Conservation (phyloP, 1,284 basidiomycete species). For the Gymnopus androsaceus region DNA sequence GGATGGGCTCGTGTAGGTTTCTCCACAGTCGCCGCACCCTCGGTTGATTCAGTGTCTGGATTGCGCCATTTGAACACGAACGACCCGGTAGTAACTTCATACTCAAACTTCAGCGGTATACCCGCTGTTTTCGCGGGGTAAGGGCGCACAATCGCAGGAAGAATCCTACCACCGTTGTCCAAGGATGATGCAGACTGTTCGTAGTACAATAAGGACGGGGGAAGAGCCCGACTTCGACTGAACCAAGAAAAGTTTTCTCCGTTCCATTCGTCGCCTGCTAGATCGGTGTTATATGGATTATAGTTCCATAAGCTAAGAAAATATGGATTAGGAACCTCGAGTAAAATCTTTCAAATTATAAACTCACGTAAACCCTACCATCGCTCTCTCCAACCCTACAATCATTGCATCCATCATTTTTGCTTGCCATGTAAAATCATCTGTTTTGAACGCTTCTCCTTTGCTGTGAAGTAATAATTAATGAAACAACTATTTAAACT, state of each 20-base stretch:
- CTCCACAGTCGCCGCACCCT: constrained; percentile 23
- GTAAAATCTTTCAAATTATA: not conserved
- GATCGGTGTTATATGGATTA: constrained; percentile 85
- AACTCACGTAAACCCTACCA: constrained; percentile 82
- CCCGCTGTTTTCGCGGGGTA: constrained; percentile 81
- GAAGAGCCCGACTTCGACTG: constrained; percentile 60
- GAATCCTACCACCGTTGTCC: constrained; percentile 80
- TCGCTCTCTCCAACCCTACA: constrained; percentile 70
- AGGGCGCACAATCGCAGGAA: constrained; percentile 77
- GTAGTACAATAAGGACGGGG: constrained; percentile 49
- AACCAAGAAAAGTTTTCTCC: constrained; percentile 97
- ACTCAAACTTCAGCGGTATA: constrained; percentile 64
- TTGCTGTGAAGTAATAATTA: constrained; percentile 45
- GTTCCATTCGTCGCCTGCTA: constrained; percentile 89
- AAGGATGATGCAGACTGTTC: constrained; percentile 62
- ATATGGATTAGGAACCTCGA: not conserved
- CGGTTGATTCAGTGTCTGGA: constrained; percentile 25
- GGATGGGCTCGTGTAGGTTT: constrained; percentile 41
- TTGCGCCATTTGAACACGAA: constrained; percentile 67
- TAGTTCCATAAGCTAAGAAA: constrained; percentile 86
- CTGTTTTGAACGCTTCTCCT: constrained; percentile 68
- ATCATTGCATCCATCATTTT: constrained; percentile 91
- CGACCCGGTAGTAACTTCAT: constrained; percentile 69
- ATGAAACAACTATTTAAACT: not conserved
- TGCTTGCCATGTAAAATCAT: constrained; percentile 79